Conservation (phyloP, 2,329 filamentous ascomycete species). For the Dissoconium aciculare region DNA sequence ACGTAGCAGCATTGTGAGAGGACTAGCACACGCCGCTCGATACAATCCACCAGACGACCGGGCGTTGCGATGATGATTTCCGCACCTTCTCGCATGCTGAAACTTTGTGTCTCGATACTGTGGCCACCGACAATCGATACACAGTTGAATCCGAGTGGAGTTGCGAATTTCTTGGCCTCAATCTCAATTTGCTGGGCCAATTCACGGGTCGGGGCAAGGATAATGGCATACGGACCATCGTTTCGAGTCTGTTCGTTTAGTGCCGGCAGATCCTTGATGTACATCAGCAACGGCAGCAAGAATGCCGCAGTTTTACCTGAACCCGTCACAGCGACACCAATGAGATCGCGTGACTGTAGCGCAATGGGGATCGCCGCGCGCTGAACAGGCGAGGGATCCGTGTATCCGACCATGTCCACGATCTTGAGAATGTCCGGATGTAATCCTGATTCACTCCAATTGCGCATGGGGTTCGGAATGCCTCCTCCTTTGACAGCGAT, state of each 20-base stretch:
- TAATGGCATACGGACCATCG: conserved; percentile 93
- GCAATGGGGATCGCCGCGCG: conserved; percentile 92
- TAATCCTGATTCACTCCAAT: conserved; percentile 72
- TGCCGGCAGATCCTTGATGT: conserved; percentile 79
- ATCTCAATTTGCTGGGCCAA: conserved; percentile 93
- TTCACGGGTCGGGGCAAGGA: conserved; percentile 91
- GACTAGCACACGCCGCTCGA: conserved; percentile 81
- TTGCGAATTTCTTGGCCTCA: conserved; percentile 84
- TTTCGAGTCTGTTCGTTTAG: conserved; percentile 77
- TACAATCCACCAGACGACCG: conserved; percentile 90
- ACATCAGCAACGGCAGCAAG: conserved; percentile 77
- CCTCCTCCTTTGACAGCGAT: conserved; percentile 85
- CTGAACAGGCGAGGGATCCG: conserved; percentile 82
- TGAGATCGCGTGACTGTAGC: conserved; percentile 82
- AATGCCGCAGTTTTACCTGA: conserved; percentile 98
- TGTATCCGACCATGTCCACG: conserved; percentile 72
- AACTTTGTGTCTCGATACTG: conserved; percentile 83
- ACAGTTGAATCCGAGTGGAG: conserved; percentile 78
- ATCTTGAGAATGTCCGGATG: conserved; percentile 67
- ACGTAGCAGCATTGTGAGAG: conserved; percentile 95
- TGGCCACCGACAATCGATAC: conserved; percentile 98
- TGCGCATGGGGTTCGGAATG: conserved; percentile 93
- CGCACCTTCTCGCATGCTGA: conserved; percentile 75
- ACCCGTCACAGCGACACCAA: conserved; percentile 93
- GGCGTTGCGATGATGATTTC: conserved; percentile 98